Conservation (phyloP, 169 alveolate species). For the Plasmodium billcollinsi region DNA sequence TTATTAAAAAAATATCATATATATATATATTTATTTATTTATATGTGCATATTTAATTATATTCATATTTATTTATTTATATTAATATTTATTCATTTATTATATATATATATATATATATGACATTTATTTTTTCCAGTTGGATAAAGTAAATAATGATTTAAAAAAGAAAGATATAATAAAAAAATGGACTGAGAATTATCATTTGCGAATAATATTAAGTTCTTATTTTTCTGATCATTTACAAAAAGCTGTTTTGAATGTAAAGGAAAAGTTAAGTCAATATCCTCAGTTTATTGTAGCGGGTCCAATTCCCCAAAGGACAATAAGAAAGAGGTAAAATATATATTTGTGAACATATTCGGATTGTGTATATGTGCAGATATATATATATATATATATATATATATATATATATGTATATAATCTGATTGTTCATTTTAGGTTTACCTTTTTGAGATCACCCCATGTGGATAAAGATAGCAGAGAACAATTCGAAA, state of each 20-base stretch:
- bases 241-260: conserved; percentile 65
- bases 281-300: conserved; percentile 65
- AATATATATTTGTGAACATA: background rate
- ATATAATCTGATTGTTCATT: background rate
- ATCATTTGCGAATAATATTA: conserved; percentile 43
- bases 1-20: background rate
- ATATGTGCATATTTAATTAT: background rate
- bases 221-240: conserved; percentile 73
- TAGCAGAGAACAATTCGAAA: conserved; percentile 75
- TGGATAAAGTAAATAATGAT: conserved; percentile 39
- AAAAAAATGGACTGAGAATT: conserved; percentile 69
- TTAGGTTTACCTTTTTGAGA: conserved; percentile 64
- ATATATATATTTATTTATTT: background rate
- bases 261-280: conserved; percentile 43
- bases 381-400: background rate
- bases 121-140: background rate
- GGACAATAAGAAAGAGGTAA: conserved; percentile 62
- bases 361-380: background rate
- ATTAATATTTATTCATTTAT: background rate
- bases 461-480: conserved; percentile 75
- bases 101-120: background rate
- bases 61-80: background rate
- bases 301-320: conserved; percentile 68
- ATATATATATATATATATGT: background rate
- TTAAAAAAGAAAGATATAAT: conserved; percentile 56